phyloP scores from a whole-genome alignment of 2,329 filamentous ascomycete genomes.

The Rachicladosporium sp. region DNA sequence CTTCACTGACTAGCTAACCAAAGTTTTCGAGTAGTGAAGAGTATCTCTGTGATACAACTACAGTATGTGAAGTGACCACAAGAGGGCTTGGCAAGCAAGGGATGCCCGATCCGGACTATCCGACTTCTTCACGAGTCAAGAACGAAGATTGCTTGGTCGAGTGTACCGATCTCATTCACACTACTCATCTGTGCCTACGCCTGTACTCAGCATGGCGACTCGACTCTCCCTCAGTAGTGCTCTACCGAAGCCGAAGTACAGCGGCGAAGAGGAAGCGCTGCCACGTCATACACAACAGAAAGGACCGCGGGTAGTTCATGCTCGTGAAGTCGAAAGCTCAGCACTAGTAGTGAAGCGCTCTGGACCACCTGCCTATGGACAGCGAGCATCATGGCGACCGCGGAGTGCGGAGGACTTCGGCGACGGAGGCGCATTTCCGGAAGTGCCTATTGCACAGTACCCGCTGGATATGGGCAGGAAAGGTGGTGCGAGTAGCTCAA shows the following conservation, averaged over 20 bases:
- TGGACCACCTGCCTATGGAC: conserved; percentile 78
- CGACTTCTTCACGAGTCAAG: no score
- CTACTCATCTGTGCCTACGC: no score
- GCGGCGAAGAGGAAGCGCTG: conserved; percentile 74
- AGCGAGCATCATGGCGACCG: conserved; percentile 82
- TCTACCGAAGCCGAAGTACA: conserved; percentile 82
- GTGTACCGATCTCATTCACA: no score
- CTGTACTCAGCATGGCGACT: conserved; percentile 1
- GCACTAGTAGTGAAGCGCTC: conserved; percentile 74
- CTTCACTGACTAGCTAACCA: no score
- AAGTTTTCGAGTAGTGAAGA: no score
- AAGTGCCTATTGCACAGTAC: conserved; percentile 88
- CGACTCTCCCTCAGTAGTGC: conserved; percentile 56
- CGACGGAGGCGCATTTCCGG: conserved; percentile 91
- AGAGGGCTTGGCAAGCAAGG: no score
- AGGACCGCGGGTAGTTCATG: conserved; percentile 70
- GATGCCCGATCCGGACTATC: no score
- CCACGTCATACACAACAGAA: conserved; percentile 59
- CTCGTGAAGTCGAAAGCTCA: conserved; percentile 68
- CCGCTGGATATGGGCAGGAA: conserved; percentile 91
- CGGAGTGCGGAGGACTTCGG: conserved; percentile 82
- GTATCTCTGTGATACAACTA: no score
- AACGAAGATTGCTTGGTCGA: no score
- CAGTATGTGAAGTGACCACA: no score
- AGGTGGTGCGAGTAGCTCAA: conserved; percentile 49